Evolutionary conservation across 768 basidiomycete genomes (phyloP).

Genomic region (Phaffia australis): DNA sequence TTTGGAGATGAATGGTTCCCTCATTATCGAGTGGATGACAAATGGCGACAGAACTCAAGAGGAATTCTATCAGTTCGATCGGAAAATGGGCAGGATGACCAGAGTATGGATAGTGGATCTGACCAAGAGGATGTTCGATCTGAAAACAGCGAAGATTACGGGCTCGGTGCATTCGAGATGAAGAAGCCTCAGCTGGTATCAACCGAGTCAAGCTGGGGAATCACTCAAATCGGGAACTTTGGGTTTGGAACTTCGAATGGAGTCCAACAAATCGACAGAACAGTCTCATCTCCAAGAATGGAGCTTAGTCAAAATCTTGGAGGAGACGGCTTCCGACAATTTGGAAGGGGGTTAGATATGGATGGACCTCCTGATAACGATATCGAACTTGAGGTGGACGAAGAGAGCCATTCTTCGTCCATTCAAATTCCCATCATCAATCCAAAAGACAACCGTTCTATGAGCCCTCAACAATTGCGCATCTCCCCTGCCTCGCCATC

Average conservation of each 20-base stretch:
- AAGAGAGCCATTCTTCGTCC: background rate
- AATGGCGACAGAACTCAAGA: too few relatives aligned
- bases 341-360: conserved; percentile 12
- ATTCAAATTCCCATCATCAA: background rate
- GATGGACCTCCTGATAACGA: background rate
- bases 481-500: background rate
- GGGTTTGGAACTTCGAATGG: conserved; percentile 12
- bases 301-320: background rate
- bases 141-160: conserved; percentile 6
- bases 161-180: conserved; percentile 7
- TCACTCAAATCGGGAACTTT: conserved; percentile 15
- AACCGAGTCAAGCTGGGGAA: background rate
- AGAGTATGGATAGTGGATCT: too few relatives aligned
- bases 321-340: conserved; percentile 5
- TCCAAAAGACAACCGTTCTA: too few relatives aligned
- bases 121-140: background rate
- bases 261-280: background rate
- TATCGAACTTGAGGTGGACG: conserved; percentile 2
- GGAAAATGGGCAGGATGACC: too few relatives aligned
- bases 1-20: too few relatives aligned
- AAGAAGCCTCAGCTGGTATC: background rate
- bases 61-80: too few relatives aligned
- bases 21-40: too few relatives aligned
- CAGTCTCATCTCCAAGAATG: background rate
- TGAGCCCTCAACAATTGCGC: background rate